Percentiles rank a stretch among this genome's conserved stretches.
These are phyloP conservation scores for Cladosporium sp. DNA, from an alignment of 2,329 filamentous ascomycete genomes.

Conservation along the genomic window DNA sequence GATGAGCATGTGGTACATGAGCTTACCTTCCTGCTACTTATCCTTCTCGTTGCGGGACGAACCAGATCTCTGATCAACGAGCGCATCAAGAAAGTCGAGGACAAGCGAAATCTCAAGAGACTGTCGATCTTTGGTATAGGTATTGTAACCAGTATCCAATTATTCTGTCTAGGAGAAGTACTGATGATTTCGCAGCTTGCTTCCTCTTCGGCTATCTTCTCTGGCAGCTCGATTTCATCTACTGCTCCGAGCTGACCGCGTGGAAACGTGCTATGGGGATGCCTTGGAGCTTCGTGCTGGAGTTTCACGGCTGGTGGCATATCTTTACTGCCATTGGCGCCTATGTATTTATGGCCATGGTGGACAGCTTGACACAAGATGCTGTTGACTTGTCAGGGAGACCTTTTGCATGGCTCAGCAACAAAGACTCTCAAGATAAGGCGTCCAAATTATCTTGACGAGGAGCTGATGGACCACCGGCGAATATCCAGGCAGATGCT, in stretches of 20 bases:
- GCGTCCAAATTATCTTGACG: too few species aligned
- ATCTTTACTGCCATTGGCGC: conserved; percentile 4
- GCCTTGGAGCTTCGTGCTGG: conserved; percentile 11
- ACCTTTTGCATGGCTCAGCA: conserved; percentile 2
- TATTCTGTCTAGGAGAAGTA: neutral
- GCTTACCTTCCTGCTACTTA: conserved; percentile 8
- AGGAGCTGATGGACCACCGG: too few species aligned
- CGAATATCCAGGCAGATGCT: too few species aligned
- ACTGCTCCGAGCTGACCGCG: conserved; percentile 5
- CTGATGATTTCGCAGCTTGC: neutral
- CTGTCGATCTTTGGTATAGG: conserved; percentile 5
- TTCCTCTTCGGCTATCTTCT: conserved; percentile 12
- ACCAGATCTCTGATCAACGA: conserved; percentile 6
- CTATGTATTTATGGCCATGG: conserved; percentile 10
- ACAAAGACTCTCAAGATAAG: neutral
- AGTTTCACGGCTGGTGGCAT: conserved; percentile 14
- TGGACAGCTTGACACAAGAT: conserved; percentile 9
- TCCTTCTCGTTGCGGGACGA: neutral
- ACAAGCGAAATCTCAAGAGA: conserved; percentile 6
- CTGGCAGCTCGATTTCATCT: conserved; percentile 13
- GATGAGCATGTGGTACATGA: conserved; percentile 12
- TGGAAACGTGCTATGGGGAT: conserved; percentile 5
- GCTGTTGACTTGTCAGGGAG: neutral
- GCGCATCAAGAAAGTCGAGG: neutral
- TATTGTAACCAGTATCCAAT: neutral